Evolutionary conservation across 2,329 filamentous ascomycete genomes (phyloP).

Genomic region (Monosporascus sp.): DNA sequence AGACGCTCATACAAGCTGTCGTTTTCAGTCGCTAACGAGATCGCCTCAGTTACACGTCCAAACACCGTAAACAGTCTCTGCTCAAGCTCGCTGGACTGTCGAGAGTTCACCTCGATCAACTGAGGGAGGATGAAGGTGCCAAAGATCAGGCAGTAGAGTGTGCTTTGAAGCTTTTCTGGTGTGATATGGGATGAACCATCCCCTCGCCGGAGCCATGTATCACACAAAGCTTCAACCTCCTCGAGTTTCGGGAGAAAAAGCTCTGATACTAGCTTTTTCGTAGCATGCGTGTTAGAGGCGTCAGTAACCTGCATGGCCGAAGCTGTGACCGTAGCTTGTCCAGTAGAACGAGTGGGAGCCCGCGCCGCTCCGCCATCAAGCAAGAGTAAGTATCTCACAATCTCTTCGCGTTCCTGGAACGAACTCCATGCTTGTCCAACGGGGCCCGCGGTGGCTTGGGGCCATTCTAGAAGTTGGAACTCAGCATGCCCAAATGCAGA

Average conservation of each 20-base stretch:
- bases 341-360: not conserved
- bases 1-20: slow-evolving; percentile 39
- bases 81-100: slow-evolving; percentile 44
- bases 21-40: slow-evolving; percentile 40
- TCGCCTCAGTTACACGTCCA: slow-evolving; percentile 33
- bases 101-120: slow-evolving; percentile 40
- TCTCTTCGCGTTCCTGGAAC: slow-evolving; percentile 35
- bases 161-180: slow-evolving; percentile 45
- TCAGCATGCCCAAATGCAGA: slow-evolving; percentile 55
- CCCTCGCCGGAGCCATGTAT: slow-evolving; percentile 39
- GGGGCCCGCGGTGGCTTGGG: slow-evolving; percentile 39
- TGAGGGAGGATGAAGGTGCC: slow-evolving; percentile 42
- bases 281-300: slow-evolving; percentile 33
- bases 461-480: slow-evolving; percentile 24
- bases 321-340: not conserved
- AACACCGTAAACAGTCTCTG: slow-evolving; percentile 34
- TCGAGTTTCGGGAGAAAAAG: slow-evolving; percentile 48
- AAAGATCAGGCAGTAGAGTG: slow-evolving; percentile 42
- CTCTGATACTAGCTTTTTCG: slow-evolving; percentile 48
- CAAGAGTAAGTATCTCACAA: slow-evolving; percentile 51
- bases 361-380: slow-evolving; percentile 31
- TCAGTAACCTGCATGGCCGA: slow-evolving; percentile 22
- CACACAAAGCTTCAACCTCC: slow-evolving; percentile 40
- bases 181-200: slow-evolving; percentile 46
- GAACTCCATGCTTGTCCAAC: slow-evolving; percentile 44